A percentile compares a stretch with the other conserved stretches of the same genome.
Conservation (phyloP, 2,329 filamentous ascomycete genomes). For the Clonostachys byssicola region DNA sequence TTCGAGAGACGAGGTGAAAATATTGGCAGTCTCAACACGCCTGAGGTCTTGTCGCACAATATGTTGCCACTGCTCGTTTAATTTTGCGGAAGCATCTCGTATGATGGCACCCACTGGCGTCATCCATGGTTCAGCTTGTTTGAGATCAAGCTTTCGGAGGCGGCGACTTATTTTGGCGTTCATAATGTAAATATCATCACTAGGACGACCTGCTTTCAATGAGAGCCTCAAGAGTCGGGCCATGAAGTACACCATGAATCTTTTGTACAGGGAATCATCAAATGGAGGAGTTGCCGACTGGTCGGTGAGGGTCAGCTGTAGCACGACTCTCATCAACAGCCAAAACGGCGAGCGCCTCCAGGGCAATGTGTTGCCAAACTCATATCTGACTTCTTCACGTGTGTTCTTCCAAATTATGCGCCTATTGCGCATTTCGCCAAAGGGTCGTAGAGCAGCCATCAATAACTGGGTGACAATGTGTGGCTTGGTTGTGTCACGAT, state of each 20-base stretch:
- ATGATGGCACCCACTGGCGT: background rate
- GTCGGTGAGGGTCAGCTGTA: slow-evolving; percentile 27
- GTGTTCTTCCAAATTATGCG: slow-evolving; percentile 41
- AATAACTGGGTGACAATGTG: slow-evolving; percentile 44
- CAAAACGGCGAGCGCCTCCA: slow-evolving; percentile 44
- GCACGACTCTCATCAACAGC: slow-evolving; percentile 44
- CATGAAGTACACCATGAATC: slow-evolving; percentile 43
- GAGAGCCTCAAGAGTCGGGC: slow-evolving; percentile 18
- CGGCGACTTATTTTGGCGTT: slow-evolving; percentile 36
- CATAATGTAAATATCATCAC: slow-evolving; percentile 28
- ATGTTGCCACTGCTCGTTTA: background rate
- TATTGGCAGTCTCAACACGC: background rate
- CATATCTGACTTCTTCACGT: slow-evolving; percentile 48
- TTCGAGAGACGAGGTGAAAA: background rate
- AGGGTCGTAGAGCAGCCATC: slow-evolving; percentile 26
- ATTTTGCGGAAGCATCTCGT: background rate
- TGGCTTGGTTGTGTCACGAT: slow-evolving; percentile 42
- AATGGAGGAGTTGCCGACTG: background rate
- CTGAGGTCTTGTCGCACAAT: background rate
- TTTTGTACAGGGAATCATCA: slow-evolving; percentile 35
- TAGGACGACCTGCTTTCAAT: slow-evolving; percentile 6
- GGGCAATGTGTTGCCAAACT: slow-evolving; percentile 1
- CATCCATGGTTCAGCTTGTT: slow-evolving; percentile 4
- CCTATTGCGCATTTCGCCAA: slow-evolving; percentile 19
- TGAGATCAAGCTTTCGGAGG: slow-evolving; percentile 27